Percentiles rank a stretch among this genome's conserved stretches.
phyloP scores from a whole-genome alignment of 2,329 filamentous ascomycete genomes.

The Phaeophleospora eucalypticola region DNA sequence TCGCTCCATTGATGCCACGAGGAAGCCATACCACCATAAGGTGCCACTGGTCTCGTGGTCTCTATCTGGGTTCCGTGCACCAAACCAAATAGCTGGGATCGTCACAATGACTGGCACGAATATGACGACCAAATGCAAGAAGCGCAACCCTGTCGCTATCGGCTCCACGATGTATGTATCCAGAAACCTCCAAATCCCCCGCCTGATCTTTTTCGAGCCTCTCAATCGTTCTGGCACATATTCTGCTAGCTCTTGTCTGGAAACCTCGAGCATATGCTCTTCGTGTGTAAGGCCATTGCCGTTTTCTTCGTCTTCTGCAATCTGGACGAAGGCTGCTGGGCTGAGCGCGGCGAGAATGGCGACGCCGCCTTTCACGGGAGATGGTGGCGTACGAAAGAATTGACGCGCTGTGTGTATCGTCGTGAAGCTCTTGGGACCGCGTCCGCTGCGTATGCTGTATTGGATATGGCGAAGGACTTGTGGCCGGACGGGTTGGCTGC shows the following conservation, averaged over 20 bases:
- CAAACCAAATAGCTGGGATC: conserved; percentile 78
- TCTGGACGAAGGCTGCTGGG: conserved; percentile 56
- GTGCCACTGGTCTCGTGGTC: conserved; percentile 77
- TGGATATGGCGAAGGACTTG: conserved; percentile 30
- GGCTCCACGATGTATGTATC: conserved; percentile 77
- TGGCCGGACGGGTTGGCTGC: conserved; percentile 23
- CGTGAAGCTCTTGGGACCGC: conserved; percentile 22
- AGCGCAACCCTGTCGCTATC: conserved; percentile 78
- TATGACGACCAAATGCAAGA: conserved; percentile 78
- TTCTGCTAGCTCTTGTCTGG: conserved; percentile 71
- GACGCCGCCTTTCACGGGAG: conserved; percentile 34
- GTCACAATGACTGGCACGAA: conserved; percentile 85
- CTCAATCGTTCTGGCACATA: conserved; percentile 59
- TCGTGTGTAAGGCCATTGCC: conserved; percentile 65
- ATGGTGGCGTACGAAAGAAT: conserved; percentile 30
- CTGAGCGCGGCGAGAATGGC: conserved; percentile 45
- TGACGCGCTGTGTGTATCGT: conserved; percentile 22
- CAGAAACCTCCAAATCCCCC: conserved; percentile 61
- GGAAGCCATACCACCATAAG: conserved; percentile 88
- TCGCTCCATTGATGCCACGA: conserved; percentile 85
- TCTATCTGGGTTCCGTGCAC: conserved; percentile 56
- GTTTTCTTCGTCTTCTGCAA: conserved; percentile 47
- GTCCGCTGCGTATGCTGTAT: conserved; percentile 28
- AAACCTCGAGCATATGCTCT: conserved; percentile 79
- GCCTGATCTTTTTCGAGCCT: conserved; percentile 55